Evolutionary conservation across 2,329 filamentous ascomycete species (phyloP), one percentile per base, ranked within the genome.

Genomic region (Sphaerulina populicola): DNA sequence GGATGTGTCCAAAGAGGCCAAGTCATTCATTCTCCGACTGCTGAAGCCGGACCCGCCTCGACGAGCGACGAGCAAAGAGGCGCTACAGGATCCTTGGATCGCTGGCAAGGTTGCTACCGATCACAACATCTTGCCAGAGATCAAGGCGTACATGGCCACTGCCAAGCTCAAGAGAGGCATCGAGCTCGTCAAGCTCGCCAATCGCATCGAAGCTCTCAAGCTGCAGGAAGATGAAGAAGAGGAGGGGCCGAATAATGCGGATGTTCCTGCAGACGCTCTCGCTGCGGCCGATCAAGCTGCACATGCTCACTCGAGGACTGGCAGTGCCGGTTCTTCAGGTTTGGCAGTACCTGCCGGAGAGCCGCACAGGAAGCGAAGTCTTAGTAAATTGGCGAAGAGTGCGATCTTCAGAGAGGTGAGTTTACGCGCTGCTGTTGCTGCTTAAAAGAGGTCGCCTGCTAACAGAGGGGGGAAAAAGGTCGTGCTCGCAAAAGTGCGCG

Each of bases 101-200:
- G 93, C 82, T 66, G 91, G 91, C 69, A 79, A 93, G 74, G 93
- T 81, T 56, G 93, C 93, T 57, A 88, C 86, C 55, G 90, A 97
- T 71, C 89, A 96, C 80, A 90, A 98, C 77, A 80, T 98, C 79
- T 74, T 98, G 69, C 93, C 93, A 60, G 93, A 98, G 74, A 94
- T 98, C 76, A 87, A 86, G 71, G 85, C 89, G 47, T 94, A 93
- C 75, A 88, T 94, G 71, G 85, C 90, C 57, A 89, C 89, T 71
- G 88, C 88, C 51, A 88, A 89, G 56, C 85, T 98, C 61, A 86
- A 86, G 70, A 86, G 91, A 58, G 91, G 90, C 64, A 94, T 98
- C 73, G 88, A 97, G 71, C 83, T 95, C 65, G 86, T 97, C 76
- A 96, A 94, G 73, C 81, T 98, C 49, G 83, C 88, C 59, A 96